Evolutionary conservation across 1,139 yeast genomes (phyloP).

Genomic region (Pichia sp.): DNA sequence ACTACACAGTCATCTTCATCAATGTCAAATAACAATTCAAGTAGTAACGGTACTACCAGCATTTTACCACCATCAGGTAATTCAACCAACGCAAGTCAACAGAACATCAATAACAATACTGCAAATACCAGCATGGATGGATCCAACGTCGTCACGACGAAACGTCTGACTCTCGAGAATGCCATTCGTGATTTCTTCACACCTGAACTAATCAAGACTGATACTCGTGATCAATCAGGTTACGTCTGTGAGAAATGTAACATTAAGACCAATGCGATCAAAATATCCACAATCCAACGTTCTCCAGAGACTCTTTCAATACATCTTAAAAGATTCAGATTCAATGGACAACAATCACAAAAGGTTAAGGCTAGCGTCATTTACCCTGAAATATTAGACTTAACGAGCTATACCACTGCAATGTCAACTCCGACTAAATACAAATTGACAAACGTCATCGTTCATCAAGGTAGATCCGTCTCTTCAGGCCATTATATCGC

Average conservation of each 20-base stretch:
- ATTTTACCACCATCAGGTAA: conserved; percentile 2
- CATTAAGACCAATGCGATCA: conserved; percentile 67
- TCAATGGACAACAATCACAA: conserved; percentile 68
- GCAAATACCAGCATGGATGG: neutral
- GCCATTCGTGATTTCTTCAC: conserved; percentile 77
- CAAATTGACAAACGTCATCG: conserved; percentile 76
- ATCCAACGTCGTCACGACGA: conserved; percentile 1
- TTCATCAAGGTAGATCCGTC: conserved; percentile 90
- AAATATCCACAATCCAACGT: conserved; percentile 63
- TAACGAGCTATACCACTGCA: conserved; percentile 54
- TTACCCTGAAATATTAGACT: conserved; percentile 71
- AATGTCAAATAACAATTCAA: too few species aligned
- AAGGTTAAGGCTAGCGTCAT: conserved; percentile 83
- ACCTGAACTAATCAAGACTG: conserved; percentile 66
- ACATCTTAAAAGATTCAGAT: conserved; percentile 85
- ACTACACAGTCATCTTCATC: too few species aligned
- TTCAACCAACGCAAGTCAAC: neutral
- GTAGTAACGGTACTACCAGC: neutral
- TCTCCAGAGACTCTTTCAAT: conserved; percentile 86
- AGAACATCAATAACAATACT: neutral
- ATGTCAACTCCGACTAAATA: conserved; percentile 49
- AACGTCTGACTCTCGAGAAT: conserved; percentile 56
- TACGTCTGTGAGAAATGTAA: conserved; percentile 88
- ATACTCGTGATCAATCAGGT: conserved; percentile 54
- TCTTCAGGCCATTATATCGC: conserved; percentile 92